Conservation (phyloP, 2,329 filamentous ascomycete species). For the Mycosphaerella sp. region DNA sequence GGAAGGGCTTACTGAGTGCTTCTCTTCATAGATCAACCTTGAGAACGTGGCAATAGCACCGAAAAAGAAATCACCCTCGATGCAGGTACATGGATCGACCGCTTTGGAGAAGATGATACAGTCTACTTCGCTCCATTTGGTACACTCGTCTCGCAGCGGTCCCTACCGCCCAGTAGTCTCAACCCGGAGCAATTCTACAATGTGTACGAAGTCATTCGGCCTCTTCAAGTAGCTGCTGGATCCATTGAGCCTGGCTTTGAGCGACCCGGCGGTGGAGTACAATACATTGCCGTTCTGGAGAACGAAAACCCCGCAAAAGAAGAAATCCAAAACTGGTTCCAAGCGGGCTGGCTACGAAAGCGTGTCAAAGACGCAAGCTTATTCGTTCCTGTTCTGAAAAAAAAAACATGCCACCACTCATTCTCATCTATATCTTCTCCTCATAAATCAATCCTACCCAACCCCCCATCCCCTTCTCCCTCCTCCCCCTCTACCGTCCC, state of each 20-base stretch:
- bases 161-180: conserved; percentile 4
- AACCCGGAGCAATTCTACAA: not conserved
- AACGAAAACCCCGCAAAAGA: not conserved
- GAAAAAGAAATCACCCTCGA: not conserved
- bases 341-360: not conserved
- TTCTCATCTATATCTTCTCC: too few relatives aligned
- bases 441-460: conserved; percentile 34
- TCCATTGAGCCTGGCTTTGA: conserved; percentile 5
- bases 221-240: not conserved
- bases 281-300: not conserved
- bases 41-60: not conserved
- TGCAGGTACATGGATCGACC: not conserved
- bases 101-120: conserved; percentile 3
- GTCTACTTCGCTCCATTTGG: conserved; percentile 3
- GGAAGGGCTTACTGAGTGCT: too few relatives aligned
- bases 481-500: conserved; percentile 33
- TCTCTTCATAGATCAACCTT: too few relatives aligned
- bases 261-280: not conserved
- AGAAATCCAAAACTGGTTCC: not conserved
- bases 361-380: too few relatives aligned
- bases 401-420: too few relatives aligned
- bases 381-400: too few relatives aligned
- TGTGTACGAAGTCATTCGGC: not conserved
- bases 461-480: conserved; percentile 33
- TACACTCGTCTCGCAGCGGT: not conserved